Evolutionary conservation across 2,329 filamentous ascomycete genomes (phyloP), one percentile per base, ranked within the genome.

Genomic region (Orbilia blumenaviensis): DNA sequence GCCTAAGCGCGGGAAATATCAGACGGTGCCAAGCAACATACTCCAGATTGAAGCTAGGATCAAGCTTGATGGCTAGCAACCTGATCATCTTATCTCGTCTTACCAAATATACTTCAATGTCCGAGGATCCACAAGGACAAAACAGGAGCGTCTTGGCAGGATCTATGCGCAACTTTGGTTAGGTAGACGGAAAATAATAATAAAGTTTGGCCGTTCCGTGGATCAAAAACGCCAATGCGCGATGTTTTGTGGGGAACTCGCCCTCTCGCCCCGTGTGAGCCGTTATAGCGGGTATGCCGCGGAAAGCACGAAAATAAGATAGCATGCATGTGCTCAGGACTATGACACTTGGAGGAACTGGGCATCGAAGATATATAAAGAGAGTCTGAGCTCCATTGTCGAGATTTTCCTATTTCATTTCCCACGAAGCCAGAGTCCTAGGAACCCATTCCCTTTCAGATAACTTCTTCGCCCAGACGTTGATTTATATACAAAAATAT

Each of bases 131-230:
- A 72, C 67, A 64, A 32, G 67, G 58, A 72, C 56, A 64, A 72
- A 72, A 56, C 66, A 69, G 14, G 56, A 69, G 56, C 66, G 56
- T 69, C 56, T 69, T 54, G 66, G 52, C 50, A 21, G 10, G 9
- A 23, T 58, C 27, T 21, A 29, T 46, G 38, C 52, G 48, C 25
- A 63, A 36, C 27, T 27, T 9, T 38, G 32, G 4, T 66, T 18
- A 42, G 7, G 32, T 25, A 44, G 67, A 63, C 67, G 67, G 67
- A 72, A 63, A 71, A 72, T 64, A 64, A 58, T 21, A 69, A 69
- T 62, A 69, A 54, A 62, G 46, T 72, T 72, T 72, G 58, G 25
- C 67, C 67, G 67, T 72, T 64, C 46, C 58, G 46, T 72, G 58
- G 58, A 72, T 64, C 44, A 21, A 62, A 56, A 12, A 48, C 8